phyloP scores from a whole-genome alignment of 768 basidiomycete genomes.

The Termitomyces sp. region DNA sequence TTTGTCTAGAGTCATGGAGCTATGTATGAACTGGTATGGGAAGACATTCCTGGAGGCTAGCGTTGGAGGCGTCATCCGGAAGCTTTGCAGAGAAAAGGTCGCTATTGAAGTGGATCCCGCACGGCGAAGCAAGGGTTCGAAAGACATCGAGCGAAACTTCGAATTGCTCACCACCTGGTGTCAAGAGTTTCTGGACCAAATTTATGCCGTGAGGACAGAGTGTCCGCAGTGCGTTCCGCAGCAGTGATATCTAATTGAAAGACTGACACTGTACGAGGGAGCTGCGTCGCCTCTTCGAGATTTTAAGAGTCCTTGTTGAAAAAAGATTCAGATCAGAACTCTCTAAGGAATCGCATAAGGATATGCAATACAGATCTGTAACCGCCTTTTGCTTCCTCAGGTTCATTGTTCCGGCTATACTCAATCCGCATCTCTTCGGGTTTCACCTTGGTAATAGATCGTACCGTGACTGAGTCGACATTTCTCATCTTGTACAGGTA shows the following conservation, averaged over 20 bases:
- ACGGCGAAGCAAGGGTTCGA: slow-evolving; percentile 53
- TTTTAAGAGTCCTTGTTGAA: slow-evolving; percentile 70
- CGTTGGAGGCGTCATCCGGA: slow-evolving; percentile 65
- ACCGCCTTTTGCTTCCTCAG: slow-evolving; percentile 88
- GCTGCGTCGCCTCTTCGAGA: slow-evolving; percentile 63
- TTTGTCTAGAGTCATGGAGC: slow-evolving; percentile 71
- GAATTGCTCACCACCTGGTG: slow-evolving; percentile 75
- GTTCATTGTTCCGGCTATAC: slow-evolving; percentile 85
- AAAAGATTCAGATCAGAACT: slow-evolving; percentile 45
- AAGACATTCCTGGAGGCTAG: slow-evolving; percentile 74
- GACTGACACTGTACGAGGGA: slow-evolving; percentile 43
- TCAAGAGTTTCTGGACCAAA: slow-evolving; percentile 73
- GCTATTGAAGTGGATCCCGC: slow-evolving; percentile 80
- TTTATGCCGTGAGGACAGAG: slow-evolving; percentile 65
- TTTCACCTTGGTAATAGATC: slow-evolving; percentile 57
- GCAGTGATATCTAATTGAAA: background rate
- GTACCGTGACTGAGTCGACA: background rate
- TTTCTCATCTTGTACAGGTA: slow-evolving; percentile 36
- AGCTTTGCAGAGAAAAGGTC: slow-evolving; percentile 66
- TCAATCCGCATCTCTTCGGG: slow-evolving; percentile 84
- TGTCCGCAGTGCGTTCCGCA: slow-evolving; percentile 63
- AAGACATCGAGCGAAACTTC: slow-evolving; percentile 61
- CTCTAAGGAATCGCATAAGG: slow-evolving; percentile 37
- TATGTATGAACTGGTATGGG: slow-evolving; percentile 81
- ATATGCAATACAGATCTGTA: slow-evolving; percentile 76